Base-by-base conservation (phyloP, 352 stramenopile genomes). In the Halophytophthora batemanensis region DNA sequence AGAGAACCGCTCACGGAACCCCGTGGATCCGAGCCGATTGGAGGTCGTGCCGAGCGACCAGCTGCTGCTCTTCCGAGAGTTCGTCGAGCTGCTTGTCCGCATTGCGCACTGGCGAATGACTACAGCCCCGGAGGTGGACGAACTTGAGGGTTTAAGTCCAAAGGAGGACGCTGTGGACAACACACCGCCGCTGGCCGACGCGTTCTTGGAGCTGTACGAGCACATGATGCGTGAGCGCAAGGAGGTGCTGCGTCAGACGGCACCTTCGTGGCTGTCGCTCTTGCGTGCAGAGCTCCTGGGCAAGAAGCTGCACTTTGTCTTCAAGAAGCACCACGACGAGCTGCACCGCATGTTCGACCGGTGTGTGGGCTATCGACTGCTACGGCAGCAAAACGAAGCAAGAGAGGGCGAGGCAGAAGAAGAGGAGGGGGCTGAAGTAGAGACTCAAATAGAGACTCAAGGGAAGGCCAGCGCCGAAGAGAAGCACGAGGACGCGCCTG, bases 61-160 rank as follows among this genome's bases (percentile, higher is more conserved):
- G 46, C 41, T 82, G 12, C 18, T 88, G 6, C 56, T 86, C 0
- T 86, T 64, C 31, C 70, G 77, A 10, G 77, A 88, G 56, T 88
- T 88, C 45, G 72, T 81, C 6, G 77, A 88, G 50, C 47, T 88
- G 21, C 68, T 88, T n/a, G 69, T 88, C 21, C 71, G 77, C 8
- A 56, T 86, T 11, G 69, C 69, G n/a, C 36, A 65, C 18, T 58
- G 59, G 19, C 66, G 68, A 41, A 45, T 71, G 12, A 61, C 44
- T 29, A 50, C 33, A 22, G 52, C 11, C 15, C 15, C 54, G n/a
- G 45, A 49, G 18, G 19, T 37, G 2, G 42, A 57, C 25, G 56
- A 63, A 2, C 28, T 40, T 6, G 40, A 62, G 14, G 34, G 59
- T 6, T 40, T 67, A 1, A 38, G 44, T 11, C 53, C 19, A 2